A percentile compares a stretch with the other conserved stretches of the same genome.
Evolutionary conservation across 768 basidiomycete species (phyloP).

Genomic region (Macrolepiota albuminosa): DNA sequence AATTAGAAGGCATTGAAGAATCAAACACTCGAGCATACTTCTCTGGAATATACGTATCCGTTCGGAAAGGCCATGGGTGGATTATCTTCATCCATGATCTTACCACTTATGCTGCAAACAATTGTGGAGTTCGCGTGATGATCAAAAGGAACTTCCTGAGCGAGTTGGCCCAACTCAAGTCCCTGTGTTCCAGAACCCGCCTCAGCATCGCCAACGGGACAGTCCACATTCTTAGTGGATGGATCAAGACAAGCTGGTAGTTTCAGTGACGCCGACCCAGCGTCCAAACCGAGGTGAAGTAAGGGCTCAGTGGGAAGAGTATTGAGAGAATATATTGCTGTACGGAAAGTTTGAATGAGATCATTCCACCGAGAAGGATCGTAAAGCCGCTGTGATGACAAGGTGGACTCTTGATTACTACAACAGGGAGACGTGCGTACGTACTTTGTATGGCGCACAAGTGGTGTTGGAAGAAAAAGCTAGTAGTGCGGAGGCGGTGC

Average conservation of each 20-base stretch:
- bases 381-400: constrained; percentile 65
- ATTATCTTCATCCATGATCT: constrained; percentile 94
- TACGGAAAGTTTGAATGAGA: constrained; percentile 75
- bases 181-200: constrained; percentile 29
- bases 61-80: constrained; percentile 90
- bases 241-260: constrained; percentile 76
- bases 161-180: constrained; percentile 66
- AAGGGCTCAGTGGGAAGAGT: constrained; percentile 84
- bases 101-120: constrained; percentile 86
- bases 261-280: constrained; percentile 88
- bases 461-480: constrained; percentile 68
- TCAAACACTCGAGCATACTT: constrained; percentile 45
- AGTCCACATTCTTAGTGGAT: constrained; percentile 69
- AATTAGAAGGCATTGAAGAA: constrained; percentile 6
- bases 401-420: background rate
- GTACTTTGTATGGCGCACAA: constrained; percentile 77
- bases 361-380: constrained; percentile 72
- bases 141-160: constrained; percentile 81
- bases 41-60: constrained; percentile 90
- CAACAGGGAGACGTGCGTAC: constrained; percentile 9
- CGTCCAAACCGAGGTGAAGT: constrained; percentile 83
- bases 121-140: constrained; percentile 96
- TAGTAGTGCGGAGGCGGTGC: constrained; percentile 70
- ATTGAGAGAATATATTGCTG: constrained; percentile 84
- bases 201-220: constrained; percentile 82